Base-by-base conservation (phyloP, 345 rosid species). In the Heritiera littoralis region DNA sequence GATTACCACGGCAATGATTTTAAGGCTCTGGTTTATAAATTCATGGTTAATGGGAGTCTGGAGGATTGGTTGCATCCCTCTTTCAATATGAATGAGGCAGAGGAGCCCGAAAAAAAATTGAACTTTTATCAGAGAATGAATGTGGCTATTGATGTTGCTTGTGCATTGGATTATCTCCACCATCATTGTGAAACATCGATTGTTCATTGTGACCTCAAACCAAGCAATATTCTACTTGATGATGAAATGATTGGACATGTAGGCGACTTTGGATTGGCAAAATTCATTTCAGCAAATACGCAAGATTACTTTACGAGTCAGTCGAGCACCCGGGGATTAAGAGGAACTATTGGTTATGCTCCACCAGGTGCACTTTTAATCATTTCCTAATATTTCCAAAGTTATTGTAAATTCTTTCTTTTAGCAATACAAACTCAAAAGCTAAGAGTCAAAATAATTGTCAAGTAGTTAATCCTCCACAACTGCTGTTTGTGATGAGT, bases 161-260 rank as follows among this genome's bases (percentile, higher is more conserved):
- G 71, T 0, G 65, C 65, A 1, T n/a, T 78, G 30, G 80, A 78
- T 18, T 78, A 81, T 75, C 80, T 84, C 8, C 84, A 76, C 64
- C 75, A 55, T 48, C 54, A 70, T 5, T 67, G 68, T 49, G 52
- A 49, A 49, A 49, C 52, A 12, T 4, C 54, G 13, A 51, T 51
- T 51, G 54, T 51, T 51, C 54, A 51, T 51, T 51, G 54, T 51
- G 54, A 51, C 17, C 54, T 51, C 5, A 51, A 51, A 51, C 54
- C 54, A 51, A 51, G 54, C 54, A 51, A 51, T 51, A 51, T 51
- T 13, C 54, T 51, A 51, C 54, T 51, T 51, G 54, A 51, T 13
- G 54, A 51, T 51, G 17, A 51, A 51, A 12, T 51, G 17, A 51
- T 51, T 51, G 17, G 54, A 4, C 54, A 12, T 51, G 54, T 51